Conservation (phyloP, 306 rosid species). For the Notholithocarpus densiflorus region DNA sequence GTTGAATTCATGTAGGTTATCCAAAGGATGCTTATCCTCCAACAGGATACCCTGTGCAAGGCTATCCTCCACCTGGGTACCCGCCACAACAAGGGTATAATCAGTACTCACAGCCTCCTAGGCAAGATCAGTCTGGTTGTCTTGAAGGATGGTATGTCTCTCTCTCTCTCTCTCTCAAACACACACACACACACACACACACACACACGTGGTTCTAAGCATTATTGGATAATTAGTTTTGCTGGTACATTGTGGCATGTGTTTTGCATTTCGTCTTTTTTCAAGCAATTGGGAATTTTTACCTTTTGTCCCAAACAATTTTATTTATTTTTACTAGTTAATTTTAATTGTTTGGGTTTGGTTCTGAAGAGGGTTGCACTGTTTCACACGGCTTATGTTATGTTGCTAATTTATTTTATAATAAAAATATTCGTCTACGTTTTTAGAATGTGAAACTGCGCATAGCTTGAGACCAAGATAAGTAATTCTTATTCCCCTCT, state of each 20-base stretch:
- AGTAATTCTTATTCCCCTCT: too few relatives aligned
- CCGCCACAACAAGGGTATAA: slow-evolving; percentile 29
- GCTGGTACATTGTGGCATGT: neutral
- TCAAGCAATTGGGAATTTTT: neutral
- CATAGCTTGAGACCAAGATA: too few relatives aligned
- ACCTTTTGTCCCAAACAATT: neutral
- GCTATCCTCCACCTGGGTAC: slow-evolving; percentile 29
- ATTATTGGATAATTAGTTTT: neutral
- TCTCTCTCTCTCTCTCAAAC: neutral
- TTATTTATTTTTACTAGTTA: neutral
- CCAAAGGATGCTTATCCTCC: slow-evolving; percentile 57
- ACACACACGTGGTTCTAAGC: neutral
- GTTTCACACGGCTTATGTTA: neutral
- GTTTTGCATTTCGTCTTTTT: neutral
- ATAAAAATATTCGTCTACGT: neutral
- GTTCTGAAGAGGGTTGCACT: neutral
- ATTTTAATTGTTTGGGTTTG: neutral
- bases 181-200: too few relatives aligned
- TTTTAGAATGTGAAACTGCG: neutral
- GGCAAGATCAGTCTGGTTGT: neutral
- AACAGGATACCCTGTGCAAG: slow-evolving; percentile 32
- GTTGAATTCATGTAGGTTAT: slow-evolving; percentile 29
- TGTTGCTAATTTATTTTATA: neutral
- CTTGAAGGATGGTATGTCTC: slow-evolving; percentile 12
- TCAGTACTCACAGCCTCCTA: slow-evolving; percentile 5